Base-by-base conservation (phyloP, 2,329 filamentous ascomycete genomes). In the Rutstroemia sp. region DNA sequence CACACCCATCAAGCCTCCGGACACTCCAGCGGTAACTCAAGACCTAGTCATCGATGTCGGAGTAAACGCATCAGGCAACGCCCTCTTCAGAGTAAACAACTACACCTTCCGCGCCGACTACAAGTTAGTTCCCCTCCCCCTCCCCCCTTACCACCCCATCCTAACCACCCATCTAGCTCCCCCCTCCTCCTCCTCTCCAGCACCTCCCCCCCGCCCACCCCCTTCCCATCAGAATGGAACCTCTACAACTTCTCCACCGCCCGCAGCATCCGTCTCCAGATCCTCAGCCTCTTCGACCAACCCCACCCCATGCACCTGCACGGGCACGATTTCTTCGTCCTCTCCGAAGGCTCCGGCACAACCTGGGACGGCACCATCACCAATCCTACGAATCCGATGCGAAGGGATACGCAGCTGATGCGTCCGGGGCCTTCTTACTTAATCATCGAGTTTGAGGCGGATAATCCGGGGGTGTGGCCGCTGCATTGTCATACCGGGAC, bases 271-370 rank as follows among this genome's bases (percentile, higher is more conserved):
- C 54, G 54, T 21, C 14, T 57, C 1, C 30, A 47, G 5, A 12
- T 44, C 14, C 25, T 39, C 1, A 57, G 53, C 80, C 27, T 65
- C 85, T 2, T 73, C 81, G 40, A 63, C 5, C 49, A 14, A 17
- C 77, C 77, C 2, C 79, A 88, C 63, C 83, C 85, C 0, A 83
- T 88, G 68, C 84, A 88, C 69, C 69, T 87, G 2, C 85, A 89
- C 72, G 84, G 84, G n/a, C 81, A 86, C 69, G 86, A 89, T 71
- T 84, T 88, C 73, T 84, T 81, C 65, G 71, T 89, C 40, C 74
- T 89, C 1, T 73, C 79, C 30, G 76, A 78, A 68, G 70, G 78
- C 62, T 71, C 65, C 54, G 71, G 45, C 57, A 23, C 19, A 19
- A 48, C 51, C 1, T 64, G 61, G 60, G 61, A 62, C 30, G 60